Evolutionary conservation across 768 basidiomycete species (phyloP).

Genomic region (Gymnopilus junonius): DNA sequence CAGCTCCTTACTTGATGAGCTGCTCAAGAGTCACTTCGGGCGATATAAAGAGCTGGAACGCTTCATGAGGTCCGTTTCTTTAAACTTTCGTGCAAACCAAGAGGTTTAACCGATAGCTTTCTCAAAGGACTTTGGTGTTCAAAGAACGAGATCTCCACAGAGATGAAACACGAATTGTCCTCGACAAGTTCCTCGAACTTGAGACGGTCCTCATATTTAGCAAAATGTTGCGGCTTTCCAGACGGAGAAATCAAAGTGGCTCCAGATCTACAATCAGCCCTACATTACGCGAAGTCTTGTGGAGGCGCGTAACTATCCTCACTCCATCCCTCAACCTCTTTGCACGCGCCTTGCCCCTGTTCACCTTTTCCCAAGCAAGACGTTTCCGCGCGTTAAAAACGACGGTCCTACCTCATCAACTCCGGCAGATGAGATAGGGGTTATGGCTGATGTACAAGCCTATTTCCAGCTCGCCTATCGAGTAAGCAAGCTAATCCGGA

Average conservation of each 20-base stretch:
- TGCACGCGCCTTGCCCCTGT: conserved; percentile 28
- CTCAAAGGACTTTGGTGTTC: not conserved
- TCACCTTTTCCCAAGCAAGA: conserved; percentile 48
- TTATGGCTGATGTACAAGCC: conserved; percentile 60
- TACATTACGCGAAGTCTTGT: no score
- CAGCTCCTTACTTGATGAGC: conserved; percentile 17
- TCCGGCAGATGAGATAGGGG: conserved; percentile 44
- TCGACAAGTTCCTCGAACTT: conserved; percentile 39
- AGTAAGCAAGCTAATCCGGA: conserved; percentile 33
- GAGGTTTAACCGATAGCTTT: not conserved
- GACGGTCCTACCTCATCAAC: conserved; percentile 38
- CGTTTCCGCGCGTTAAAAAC: conserved; percentile 49
- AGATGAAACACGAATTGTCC: conserved; percentile 18
- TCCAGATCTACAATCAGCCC: not conserved
- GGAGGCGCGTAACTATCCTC: no score
- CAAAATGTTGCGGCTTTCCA: conserved; percentile 28
- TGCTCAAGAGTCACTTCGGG: conserved; percentile 32
- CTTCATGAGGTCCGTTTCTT: conserved; percentile 25
- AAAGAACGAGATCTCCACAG: conserved; percentile 17
- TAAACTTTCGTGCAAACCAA: not conserved
- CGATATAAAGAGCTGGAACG: conserved; percentile 33
- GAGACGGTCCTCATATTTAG: conserved; percentile 44
- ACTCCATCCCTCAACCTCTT: not conserved
- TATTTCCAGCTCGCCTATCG: conserved; percentile 61
- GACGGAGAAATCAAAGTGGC: conserved; percentile 26